Percentiles rank a stretch among this genome's conserved stretches.
Conservation (phyloP, 2,329 filamentous ascomycete genomes). For the Coleophoma crateriformis region DNA sequence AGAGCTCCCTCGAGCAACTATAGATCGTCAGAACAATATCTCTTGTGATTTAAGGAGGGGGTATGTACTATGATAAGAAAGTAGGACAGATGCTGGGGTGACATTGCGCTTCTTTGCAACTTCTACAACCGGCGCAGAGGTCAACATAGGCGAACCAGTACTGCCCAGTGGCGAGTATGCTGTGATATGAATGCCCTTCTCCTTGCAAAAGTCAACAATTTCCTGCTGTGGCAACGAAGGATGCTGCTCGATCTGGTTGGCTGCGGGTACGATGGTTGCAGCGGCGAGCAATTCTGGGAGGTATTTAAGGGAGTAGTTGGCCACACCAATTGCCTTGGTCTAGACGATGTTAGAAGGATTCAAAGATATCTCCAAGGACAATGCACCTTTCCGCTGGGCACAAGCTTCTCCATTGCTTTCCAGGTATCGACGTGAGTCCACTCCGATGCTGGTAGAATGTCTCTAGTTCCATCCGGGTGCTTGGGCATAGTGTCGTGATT, state of each 20-base stretch:
- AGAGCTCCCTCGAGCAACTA: slow-evolving; percentile 63
- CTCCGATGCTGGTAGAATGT: slow-evolving; percentile 53
- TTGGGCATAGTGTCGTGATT: slow-evolving; percentile 73
- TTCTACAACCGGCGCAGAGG: slow-evolving; percentile 54
- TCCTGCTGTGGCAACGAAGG: slow-evolving; percentile 50
- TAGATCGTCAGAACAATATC: slow-evolving; percentile 1
- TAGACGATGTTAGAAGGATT: slow-evolving; percentile 47
- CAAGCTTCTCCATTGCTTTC: slow-evolving; percentile 67
- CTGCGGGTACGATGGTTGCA: slow-evolving; percentile 41
- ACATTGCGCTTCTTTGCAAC: slow-evolving; percentile 59
- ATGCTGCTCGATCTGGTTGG: slow-evolving; percentile 58
- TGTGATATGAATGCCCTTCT: slow-evolving; percentile 44
- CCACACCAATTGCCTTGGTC: slow-evolving; percentile 39
- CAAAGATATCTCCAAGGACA: slow-evolving; percentile 55
- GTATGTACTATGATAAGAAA: slow-evolving; percentile 66
- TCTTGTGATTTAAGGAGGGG: neutral
- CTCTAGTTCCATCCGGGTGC: slow-evolving; percentile 65
- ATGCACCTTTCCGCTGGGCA: slow-evolving; percentile 50
- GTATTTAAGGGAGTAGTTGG: slow-evolving; percentile 29
- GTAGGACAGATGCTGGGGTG: slow-evolving; percentile 55
- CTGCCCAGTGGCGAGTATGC: slow-evolving; percentile 41
- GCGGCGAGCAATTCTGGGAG: slow-evolving; percentile 31
- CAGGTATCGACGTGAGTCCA: slow-evolving; percentile 73
- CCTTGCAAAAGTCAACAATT: slow-evolving; percentile 42
- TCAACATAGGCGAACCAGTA: slow-evolving; percentile 39